Conservation (phyloP, 1,139 yeast species). For the Zygoascus meyerae region DNA sequence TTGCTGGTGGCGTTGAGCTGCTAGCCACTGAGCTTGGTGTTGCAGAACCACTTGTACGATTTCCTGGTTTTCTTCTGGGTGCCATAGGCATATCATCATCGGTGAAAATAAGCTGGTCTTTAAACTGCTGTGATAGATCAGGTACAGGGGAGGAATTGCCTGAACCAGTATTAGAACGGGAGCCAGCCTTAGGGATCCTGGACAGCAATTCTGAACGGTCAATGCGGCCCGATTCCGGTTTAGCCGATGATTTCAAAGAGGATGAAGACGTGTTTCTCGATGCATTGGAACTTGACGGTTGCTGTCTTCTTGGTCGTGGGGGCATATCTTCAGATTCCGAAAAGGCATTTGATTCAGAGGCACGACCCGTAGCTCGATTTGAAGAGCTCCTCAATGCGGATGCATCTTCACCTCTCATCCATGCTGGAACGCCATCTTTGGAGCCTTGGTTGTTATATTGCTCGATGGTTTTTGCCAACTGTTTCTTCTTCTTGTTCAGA, state of each 20-base stretch:
- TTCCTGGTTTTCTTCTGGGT: constrained; percentile 21
- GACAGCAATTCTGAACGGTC: constrained; percentile 4
- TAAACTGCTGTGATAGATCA: constrained; percentile 15
- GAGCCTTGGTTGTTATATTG: constrained; percentile 44
- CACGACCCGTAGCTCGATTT: too few species aligned
- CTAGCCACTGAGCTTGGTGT: constrained; percentile 23
- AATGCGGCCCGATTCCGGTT: too few species aligned
- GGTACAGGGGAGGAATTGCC: constrained; percentile 7
- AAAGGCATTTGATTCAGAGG: too few species aligned
- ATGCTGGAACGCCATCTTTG: constrained; percentile 52
- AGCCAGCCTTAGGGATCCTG: constrained; percentile 5
- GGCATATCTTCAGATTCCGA: too few species aligned
- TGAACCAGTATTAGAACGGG: background rate
- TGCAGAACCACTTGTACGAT: constrained; percentile 19
- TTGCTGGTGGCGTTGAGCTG: constrained; percentile 16
- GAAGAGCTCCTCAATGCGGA: too few species aligned
- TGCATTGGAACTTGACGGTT: too few species aligned
- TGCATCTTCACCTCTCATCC: constrained; percentile 50
- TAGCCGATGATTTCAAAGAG: too few species aligned
- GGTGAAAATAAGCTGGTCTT: constrained; percentile 16
- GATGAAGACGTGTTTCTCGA: too few species aligned
- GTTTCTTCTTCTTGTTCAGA: constrained; percentile 55
- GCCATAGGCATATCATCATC: constrained; percentile 26
- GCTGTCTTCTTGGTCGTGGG: too few species aligned
- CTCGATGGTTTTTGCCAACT: constrained; percentile 60